phyloP scores from a whole-genome alignment of 129 eudicot species.

The Pittosporum tobira region DNA sequence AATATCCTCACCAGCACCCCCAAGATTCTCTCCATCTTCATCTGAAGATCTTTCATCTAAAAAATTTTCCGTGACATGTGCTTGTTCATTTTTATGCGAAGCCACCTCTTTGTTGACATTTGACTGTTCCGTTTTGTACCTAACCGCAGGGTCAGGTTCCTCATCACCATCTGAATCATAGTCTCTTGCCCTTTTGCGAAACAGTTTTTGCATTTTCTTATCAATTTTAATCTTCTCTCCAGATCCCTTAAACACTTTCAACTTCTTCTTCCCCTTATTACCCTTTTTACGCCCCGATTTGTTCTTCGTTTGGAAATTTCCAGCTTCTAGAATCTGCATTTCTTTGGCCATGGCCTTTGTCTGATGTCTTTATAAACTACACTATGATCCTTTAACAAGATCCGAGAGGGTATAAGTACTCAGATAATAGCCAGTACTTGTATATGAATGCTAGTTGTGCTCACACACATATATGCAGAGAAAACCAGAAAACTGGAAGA shows the following conservation, averaged over 20 bases:
- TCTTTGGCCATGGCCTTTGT: constrained; percentile 14
- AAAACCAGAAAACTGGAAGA: no score
- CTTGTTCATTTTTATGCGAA: constrained; percentile 19
- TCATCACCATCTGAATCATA: constrained; percentile 70
- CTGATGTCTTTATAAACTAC: neutral
- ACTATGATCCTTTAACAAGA: neutral
- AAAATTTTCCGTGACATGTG: constrained; percentile 15
- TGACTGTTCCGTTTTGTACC: no score
- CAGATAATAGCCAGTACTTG: no score
- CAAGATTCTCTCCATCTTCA: constrained; percentile 27
- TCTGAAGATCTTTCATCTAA: constrained; percentile 32
- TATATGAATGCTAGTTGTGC: no score
- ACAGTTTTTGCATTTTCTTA: constrained; percentile 43
- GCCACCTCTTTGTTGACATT: no score
- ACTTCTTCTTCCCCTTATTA: constrained; percentile 37
- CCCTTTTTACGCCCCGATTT: constrained; percentile 36
- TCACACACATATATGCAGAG: no score
- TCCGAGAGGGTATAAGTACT: no score
- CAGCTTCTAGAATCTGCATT: constrained; percentile 5
- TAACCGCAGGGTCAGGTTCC: constrained; percentile 17
- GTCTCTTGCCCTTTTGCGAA: constrained; percentile 63
- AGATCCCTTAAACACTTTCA: constrained; percentile 36
- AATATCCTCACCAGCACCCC: no score
- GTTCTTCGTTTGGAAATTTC: constrained; percentile 14
- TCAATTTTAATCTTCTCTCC: constrained; percentile 40